A percentile compares a stretch with the other conserved stretches of the same genome.
Conservation (phyloP, 495 filamentous ascomycete species). For the Aspergillus olivimuriae region DNA sequence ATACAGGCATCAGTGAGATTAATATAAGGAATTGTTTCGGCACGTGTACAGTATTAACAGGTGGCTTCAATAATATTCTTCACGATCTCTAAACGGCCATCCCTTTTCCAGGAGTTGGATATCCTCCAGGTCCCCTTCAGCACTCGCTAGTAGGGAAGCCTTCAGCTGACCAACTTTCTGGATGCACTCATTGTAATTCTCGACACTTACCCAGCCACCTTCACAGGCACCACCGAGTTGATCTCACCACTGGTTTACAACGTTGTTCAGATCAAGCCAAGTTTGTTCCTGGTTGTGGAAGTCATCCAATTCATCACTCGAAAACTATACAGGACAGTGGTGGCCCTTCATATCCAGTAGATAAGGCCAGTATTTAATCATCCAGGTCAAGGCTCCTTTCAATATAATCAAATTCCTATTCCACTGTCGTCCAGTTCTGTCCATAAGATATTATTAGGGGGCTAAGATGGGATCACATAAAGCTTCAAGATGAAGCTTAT, state of each 20-base stretch:
- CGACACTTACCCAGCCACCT: constrained; percentile 12
- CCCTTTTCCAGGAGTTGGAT: constrained; percentile 9
- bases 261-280: constrained; percentile 10
- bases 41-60: too few relatives aligned
- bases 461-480: not conserved
- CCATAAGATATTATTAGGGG: not conserved
- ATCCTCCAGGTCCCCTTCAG: constrained; percentile 9
- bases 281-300: constrained; percentile 9
- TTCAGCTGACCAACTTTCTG: constrained; percentile 9
- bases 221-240: constrained; percentile 8
- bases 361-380: constrained; percentile 4
- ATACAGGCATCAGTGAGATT: too few relatives aligned
- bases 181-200: constrained; percentile 8
- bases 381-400: not conserved
- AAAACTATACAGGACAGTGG: constrained; percentile 9
- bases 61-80: not conserved
- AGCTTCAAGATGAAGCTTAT: constrained; percentile 6
- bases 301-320: constrained; percentile 5
- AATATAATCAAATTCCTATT: constrained; percentile 2
- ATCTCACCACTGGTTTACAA: constrained; percentile 11
- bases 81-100: constrained; percentile 12
- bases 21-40: not conserved
- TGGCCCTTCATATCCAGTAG: not conserved
- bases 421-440: constrained; percentile 5
- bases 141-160: constrained; percentile 6